phyloP scores from a whole-genome alignment of 805 yeast genomes.

The Jamesozyma spencerorum region DNA sequence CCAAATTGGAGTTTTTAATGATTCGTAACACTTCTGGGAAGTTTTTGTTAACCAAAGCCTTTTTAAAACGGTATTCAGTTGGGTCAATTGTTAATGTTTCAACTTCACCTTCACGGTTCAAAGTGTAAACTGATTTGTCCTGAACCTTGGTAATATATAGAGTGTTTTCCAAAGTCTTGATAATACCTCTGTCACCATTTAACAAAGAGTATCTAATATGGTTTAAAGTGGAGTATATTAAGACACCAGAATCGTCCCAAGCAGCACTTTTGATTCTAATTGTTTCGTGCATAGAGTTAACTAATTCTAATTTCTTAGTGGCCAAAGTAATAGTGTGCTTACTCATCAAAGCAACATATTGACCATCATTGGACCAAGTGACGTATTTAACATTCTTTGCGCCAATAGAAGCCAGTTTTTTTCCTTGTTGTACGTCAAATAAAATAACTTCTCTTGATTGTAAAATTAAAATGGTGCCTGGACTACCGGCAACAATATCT shows the following conservation, averaged over 20 bases:
- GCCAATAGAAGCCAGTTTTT: constrained; percentile 56
- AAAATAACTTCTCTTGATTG: constrained; percentile 65
- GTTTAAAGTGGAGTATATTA: constrained; percentile 87
- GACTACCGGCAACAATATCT: constrained; percentile 69
- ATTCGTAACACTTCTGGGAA: constrained; percentile 86
- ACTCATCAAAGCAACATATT: constrained; percentile 75
- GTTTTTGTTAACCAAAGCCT: constrained; percentile 80
- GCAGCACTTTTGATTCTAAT: constrained; percentile 94
- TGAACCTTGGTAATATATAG: constrained; percentile 67
- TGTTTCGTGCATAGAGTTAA: constrained; percentile 88
- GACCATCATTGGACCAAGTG: constrained; percentile 81
- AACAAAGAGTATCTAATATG: constrained; percentile 89
- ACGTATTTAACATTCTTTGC: constrained; percentile 80
- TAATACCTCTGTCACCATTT: constrained; percentile 92
- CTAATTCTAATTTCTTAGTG: constrained; percentile 61
- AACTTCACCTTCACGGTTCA: constrained; percentile 78
- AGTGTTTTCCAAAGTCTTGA: constrained; percentile 84
- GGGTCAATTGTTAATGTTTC: constrained; percentile 79
- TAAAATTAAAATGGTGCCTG: constrained; percentile 73
- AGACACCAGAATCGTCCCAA: constrained; percentile 91
- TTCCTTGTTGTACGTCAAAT: constrained; percentile 89
- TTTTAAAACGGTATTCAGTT: constrained; percentile 93
- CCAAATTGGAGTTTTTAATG: constrained; percentile 80
- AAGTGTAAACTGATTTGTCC: constrained; percentile 66
- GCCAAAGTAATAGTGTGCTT: constrained; percentile 91